phyloP scores from a whole-genome alignment of 192 early-diverging fungal species.

The Mortierella alpina region DNA sequence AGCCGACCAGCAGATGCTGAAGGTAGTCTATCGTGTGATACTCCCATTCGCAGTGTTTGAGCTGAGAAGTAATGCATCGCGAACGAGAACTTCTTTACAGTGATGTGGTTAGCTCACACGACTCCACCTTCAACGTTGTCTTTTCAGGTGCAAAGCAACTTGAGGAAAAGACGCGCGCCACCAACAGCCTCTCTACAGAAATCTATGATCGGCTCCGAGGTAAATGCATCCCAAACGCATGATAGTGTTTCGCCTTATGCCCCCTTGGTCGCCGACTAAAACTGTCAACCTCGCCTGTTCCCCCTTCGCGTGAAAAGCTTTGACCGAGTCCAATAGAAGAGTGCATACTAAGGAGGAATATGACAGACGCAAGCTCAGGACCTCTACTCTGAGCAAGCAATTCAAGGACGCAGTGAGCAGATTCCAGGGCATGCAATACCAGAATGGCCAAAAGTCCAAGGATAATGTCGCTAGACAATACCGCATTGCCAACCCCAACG shows the following conservation, averaged over 20 bases:
- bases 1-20: conserved; percentile 10
- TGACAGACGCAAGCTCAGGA: conserved; percentile 44
- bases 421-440: conserved; percentile 33
- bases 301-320: conserved; percentile 5
- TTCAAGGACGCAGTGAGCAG: conserved; percentile 46
- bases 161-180: conserved; percentile 21
- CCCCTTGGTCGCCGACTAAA: not conserved
- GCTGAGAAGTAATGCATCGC: not conserved
- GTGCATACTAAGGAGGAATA: conserved; percentile 46
- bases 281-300: not conserved
- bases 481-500: conserved; percentile 41
- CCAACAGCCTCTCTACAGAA: conserved; percentile 45
- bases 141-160: conserved; percentile 17
- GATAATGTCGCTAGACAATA: conserved; percentile 37
- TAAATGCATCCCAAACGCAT: not conserved
- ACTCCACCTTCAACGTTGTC: not conserved
- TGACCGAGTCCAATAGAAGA: conserved; percentile 26
- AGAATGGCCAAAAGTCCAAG: conserved; percentile 51
- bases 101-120: not conserved
- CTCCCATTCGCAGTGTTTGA: not conserved
- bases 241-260: not conserved
- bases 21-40: not conserved
- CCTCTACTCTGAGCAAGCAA: conserved; percentile 43
- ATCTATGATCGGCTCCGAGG: conserved; percentile 47
- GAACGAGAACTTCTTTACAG: too few relatives aligned